Evolutionary conservation across 176 grass and related monocot species (phyloP).

Genomic region (Musa schizocarpa): DNA sequence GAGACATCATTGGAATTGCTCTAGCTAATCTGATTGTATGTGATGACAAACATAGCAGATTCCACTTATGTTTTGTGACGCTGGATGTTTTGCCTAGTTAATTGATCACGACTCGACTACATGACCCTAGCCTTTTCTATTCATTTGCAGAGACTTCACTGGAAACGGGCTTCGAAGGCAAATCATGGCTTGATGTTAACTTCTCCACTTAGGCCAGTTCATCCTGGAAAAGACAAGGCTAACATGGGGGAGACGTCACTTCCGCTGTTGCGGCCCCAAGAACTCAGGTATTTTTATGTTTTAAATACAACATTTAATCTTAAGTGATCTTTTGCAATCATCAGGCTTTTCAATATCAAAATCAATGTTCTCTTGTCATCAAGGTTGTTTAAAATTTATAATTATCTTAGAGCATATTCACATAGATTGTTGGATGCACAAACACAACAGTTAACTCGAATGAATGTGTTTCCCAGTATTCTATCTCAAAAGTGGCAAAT

Average conservation of each 20-base stretch:
- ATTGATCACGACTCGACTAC: neutral
- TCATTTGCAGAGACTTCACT: constrained; percentile 36
- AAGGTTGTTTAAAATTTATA: neutral
- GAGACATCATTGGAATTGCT: constrained; percentile 43
- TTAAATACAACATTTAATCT: constrained; percentile 7
- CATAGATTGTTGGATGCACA: constrained; percentile 1
- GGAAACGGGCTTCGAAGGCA: constrained; percentile 38
- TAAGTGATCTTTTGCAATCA: neutral
- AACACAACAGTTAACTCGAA: neutral
- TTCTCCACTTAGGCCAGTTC: constrained; percentile 33
- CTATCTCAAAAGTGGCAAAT: too few relatives aligned
- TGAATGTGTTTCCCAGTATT: neutral
- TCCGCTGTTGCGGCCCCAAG: constrained; percentile 28
- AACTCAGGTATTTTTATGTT: constrained; percentile 32
- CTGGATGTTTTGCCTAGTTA: neutral
- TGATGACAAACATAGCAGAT: neutral
- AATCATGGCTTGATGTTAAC: constrained; percentile 40
- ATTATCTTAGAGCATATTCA: neutral
- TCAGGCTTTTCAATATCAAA: neutral
- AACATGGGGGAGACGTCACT: neutral
- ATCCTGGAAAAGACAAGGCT: constrained; percentile 5
- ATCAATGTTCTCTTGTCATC: neutral
- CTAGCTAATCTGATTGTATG: constrained; percentile 42
- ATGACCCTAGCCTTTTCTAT: neutral
- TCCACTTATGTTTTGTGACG: neutral